phyloP scores from a whole-genome alignment of 352 stramenopile genomes.

The Pythium brassicae region DNA sequence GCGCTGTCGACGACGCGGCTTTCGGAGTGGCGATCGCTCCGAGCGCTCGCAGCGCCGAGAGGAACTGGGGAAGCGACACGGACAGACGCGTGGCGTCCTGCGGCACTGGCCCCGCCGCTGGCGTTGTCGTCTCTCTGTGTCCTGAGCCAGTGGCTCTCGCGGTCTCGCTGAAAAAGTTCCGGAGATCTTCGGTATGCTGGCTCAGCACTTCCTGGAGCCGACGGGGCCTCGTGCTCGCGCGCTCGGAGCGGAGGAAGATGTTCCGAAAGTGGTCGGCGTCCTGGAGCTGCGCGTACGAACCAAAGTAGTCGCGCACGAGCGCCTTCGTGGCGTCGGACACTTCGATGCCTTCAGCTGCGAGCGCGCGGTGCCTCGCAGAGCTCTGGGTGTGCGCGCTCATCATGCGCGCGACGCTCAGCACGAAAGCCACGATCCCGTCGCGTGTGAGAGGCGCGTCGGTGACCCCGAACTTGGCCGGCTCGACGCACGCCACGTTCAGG shows the following conservation, averaged over 20 bases:
- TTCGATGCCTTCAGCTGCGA: conserved; percentile 51
- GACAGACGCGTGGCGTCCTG: neutral
- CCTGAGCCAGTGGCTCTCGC: conserved; percentile 1
- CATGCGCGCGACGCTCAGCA: conserved; percentile 48
- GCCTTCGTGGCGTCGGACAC: conserved; percentile 45
- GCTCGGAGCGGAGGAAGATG: conserved; percentile 38
- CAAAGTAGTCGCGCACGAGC: conserved; percentile 51
- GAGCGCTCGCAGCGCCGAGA: conserved; percentile 23
- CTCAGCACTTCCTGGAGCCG: conserved; percentile 26
- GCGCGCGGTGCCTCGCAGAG: conserved; percentile 28
- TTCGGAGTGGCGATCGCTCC: conserved; percentile 19
- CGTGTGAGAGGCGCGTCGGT: conserved; percentile 40
- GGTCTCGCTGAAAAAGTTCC: conserved; percentile 40
- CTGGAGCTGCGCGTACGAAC: conserved; percentile 56
- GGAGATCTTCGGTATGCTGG: conserved; percentile 26
- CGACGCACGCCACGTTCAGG: conserved; percentile 48
- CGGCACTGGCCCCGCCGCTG: too few relatives aligned
- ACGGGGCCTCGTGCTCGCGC: neutral
- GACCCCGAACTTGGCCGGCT: conserved; percentile 41
- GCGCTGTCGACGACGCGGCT: neutral
- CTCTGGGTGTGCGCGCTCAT: conserved; percentile 32
- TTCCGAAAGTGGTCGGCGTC: conserved; percentile 54
- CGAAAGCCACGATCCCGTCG: conserved; percentile 40
- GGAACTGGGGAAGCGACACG: conserved; percentile 28
- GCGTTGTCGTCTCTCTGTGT: neutral